Evolutionary conservation across 202 grass and related monocot genomes (phyloP), one percentile per base, ranked within the genome.

Genomic region (Tripidium arundinaceum): DNA sequence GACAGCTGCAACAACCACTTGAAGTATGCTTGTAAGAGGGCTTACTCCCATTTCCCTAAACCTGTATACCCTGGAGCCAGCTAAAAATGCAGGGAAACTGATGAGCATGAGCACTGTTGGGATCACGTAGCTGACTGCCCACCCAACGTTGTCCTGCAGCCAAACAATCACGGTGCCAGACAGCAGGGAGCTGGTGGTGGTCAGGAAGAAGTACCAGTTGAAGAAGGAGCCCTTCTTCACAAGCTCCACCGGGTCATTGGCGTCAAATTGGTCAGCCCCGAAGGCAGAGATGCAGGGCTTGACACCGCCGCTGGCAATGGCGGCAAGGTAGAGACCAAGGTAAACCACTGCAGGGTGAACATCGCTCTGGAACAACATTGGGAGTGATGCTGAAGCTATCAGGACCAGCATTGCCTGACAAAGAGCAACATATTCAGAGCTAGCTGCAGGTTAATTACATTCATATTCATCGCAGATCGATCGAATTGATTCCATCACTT

Each of bases 261-360:
- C 50, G 18, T 93, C 90, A 38, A 89, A 93, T 22, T 93, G 91
- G 38, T 89, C 86, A 18, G 86, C 90, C 9, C 90, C 90, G 31
- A 92, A 87, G 11, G 90, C 62, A 4, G 60, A 65, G 0, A 59
- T 69, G 68, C 87, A 90, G 6, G 87, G 85, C 59, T 83, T 88
- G 13, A 89, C 55, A 43, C 86, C 83, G 36, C 90, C 90, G 13
- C 58, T 74, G 4, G 75, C 83, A 8, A 93, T 26, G 57, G 85
- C 68, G 65, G 41, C 41, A 63, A 93, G 70, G 59, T 93, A 93
- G 31, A 93, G 87, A 11, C 87, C 91, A 26, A 74, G 0, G 66
- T 83, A 93, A 49, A 87, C 67, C 71, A 18, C 72, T 21, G 40
- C 11, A 45, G 6, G 31, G 52, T 10, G 76, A 68, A 68, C 65